Base-by-base conservation (phyloP, 345 rosid genomes). In the Rhodamnia rubescens region DNA sequence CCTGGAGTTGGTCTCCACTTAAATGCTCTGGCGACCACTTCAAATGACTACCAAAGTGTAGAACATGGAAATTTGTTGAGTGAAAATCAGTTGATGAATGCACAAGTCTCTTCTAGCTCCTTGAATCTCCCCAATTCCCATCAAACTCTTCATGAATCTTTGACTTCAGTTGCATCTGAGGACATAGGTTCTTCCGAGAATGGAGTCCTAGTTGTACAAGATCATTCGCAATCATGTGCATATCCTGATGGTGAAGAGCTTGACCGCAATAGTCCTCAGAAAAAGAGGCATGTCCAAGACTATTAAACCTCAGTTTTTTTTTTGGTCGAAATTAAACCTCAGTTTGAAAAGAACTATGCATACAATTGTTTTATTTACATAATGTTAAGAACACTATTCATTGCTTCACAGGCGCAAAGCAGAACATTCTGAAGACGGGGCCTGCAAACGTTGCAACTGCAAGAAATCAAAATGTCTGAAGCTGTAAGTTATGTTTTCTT, bases 361-460 rank as follows among this genome's bases (percentile, higher is more conserved):
- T 55, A 61, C 74, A 10, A 26, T 84, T 26, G 6, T 59, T 83
- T 83, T 49, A 58, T 85, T 74, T 83, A 85, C 24, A 44, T 22
- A 22, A 51, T n/a, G 21, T n/a, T 44, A 36, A 10, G 53, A 61
- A 50, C 36, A 53, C 32, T n/a, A 44, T 40, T 40, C 16, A 47
- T 57, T 32, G 57, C 51, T 58, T 51, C 9, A 24, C 93, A 97
- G 98, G 92, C 93, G 90, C 56, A 92, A 91, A 92, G 22, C 88
- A 87, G 98, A 96, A 89, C 84, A 85, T 81, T 88, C 84, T 24
- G 97, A 93, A 84, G 98, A 87, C 7, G 96, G 91, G 57, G 87
- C 93, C 29, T 97, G 99, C 88, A 97, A 96, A 90, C 94, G 99
- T 56, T 97, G 99, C 86, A 97, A 96, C 91, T 97, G 99, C 88